Base-by-base conservation (phyloP, 345 rosid species). In the Camelina neglecta region DNA sequence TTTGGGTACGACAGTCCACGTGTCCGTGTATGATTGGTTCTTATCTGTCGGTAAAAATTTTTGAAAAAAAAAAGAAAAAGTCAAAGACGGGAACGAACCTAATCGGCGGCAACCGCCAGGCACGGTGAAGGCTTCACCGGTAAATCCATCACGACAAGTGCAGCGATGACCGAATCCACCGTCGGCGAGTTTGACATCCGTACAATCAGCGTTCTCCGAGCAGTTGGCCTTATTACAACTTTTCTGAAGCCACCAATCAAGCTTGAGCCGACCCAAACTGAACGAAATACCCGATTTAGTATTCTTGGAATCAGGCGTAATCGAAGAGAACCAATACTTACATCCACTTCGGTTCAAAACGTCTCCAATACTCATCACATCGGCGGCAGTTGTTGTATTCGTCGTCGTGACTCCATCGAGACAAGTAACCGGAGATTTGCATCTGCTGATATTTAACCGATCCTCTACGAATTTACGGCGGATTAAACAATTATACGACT, bases 161-260 rank as follows among this genome's bases (percentile, higher is more conserved):
- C 96, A 90, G 3, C 85, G 82, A 68, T 56, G 80, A 16, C 88
- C 91, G 5, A 41, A 2, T 60, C 57, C 51, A n/a, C 75, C 64
- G 7, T 44, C 57, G 12, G 58, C 3, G 18, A 85, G 84, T 1
- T 0, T 1, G 16, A 89, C n/a, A 2, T 0, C 7, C 0, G n/a
- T 7, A 71, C 97, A 91, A 2, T 11, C 5, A 0, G 91, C 85
- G 47, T 80, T 64, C 5, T 53, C 15, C 8, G 88, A 80, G 81
- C 93, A 91, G n/a, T 10, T 11, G 1, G 44, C 36, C 29, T 23
- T 16, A 35, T 9, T 47, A 71, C 95, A 89, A 2, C 35, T 13
- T 5, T 88, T 93, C n/a, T 71, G 57, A 26, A 87, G 65, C 97
- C 94, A 91, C 93, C 94, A 91, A 5, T 13, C 76, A 7, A 89